Base-by-base conservation (phyloP, 2,329 filamentous ascomycete species). In the Phoma herbarum region DNA sequence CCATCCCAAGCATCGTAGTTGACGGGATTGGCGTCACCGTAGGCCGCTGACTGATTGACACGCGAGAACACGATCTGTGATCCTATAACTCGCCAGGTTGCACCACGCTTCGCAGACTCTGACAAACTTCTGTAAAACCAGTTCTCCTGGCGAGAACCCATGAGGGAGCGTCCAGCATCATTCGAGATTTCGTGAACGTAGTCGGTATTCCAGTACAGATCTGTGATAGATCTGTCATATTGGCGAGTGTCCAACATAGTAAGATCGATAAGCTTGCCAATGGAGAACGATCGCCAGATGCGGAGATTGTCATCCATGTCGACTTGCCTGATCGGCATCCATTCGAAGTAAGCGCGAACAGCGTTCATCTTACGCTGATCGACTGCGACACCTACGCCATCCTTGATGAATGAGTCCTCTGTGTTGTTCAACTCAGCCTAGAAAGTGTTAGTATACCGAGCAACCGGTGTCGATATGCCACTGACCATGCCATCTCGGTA, bases 111-210 rank as follows among this genome's bases (percentile, higher is more conserved):
- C n/a, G 84, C 80, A 0, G 87, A 89, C 47, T 83, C 73, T 5
- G 81, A 81, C 8, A 91, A 78, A 41, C 82, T 78, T 44, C 68
- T 67, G 65, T 77, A 77, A 62, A 78, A 77, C 90, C 90, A 93
- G 65, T 86, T 85, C 74, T 93, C 90, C 71, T 93, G 90, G 11
- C 84, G 84, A 1, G 83, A 80, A 2, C 90, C 90, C 89, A 93
- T 92, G 64, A 93, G 78, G 0, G 84, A 85, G 4, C 90, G 85
- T 6, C 86, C 84, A 2, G 88, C 85, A 55, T 92, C 88, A 64
- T 91, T 84, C 18, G 82, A 85, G 58, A 92, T 88, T 2, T 79
- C 67, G 59, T 85, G 80, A 42, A 89, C 79, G 69, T 90, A 90
- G 42, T 85, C 79, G 0, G 82, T 83, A 69, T 90, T 90, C 82